phyloP scores from a whole-genome alignment of 2,329 filamentous ascomycete genomes.

The Salinomyces thailandicus region DNA sequence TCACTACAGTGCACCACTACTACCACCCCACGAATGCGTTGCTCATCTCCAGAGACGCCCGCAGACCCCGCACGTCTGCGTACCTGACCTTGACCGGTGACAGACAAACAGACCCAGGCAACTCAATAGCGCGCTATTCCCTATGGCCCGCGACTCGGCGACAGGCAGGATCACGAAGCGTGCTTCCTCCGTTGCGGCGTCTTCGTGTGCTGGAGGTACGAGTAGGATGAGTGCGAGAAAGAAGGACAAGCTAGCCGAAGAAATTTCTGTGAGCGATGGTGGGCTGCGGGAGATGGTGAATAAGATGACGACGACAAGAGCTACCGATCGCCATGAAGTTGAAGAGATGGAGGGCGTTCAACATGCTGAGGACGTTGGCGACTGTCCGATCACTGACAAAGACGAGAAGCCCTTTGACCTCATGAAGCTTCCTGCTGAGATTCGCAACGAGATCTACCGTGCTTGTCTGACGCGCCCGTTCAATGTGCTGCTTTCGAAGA shows the following conservation, averaged over 20 bases:
- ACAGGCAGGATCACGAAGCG: slow-evolving; percentile 1
- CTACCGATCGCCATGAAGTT: not conserved
- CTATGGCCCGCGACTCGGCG: slow-evolving; percentile 9
- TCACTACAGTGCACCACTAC: too few species aligned
- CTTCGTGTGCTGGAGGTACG: not conserved
- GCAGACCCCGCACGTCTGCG: too few species aligned
- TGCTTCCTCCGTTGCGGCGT: not conserved
- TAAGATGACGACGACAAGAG: slow-evolving; percentile 2
- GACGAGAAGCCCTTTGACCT: slow-evolving; percentile 26
- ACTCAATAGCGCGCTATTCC: too few species aligned
- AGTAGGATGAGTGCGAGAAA: slow-evolving; percentile 6
- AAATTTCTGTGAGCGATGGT: not conserved
- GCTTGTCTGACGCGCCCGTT: slow-evolving; percentile 25
- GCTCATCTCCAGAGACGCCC: too few species aligned
- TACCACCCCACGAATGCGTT: too few species aligned
- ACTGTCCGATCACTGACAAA: slow-evolving; percentile 14
- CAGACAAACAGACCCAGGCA: too few species aligned
- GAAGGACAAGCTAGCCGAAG: slow-evolving; percentile 11
- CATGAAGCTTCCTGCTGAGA: slow-evolving; percentile 36
- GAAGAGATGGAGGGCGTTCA: slow-evolving; percentile 2
- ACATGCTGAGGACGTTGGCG: not conserved
- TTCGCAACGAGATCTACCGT: slow-evolving; percentile 37
- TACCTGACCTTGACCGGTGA: too few species aligned
- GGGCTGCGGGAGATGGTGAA: slow-evolving; percentile 10
- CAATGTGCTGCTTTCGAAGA: slow-evolving; percentile 22